A percentile compares a stretch with the other conserved stretches of the same genome.
Conservation (phyloP, 768 basidiomycete species). For the Mycena albidolilacea region DNA sequence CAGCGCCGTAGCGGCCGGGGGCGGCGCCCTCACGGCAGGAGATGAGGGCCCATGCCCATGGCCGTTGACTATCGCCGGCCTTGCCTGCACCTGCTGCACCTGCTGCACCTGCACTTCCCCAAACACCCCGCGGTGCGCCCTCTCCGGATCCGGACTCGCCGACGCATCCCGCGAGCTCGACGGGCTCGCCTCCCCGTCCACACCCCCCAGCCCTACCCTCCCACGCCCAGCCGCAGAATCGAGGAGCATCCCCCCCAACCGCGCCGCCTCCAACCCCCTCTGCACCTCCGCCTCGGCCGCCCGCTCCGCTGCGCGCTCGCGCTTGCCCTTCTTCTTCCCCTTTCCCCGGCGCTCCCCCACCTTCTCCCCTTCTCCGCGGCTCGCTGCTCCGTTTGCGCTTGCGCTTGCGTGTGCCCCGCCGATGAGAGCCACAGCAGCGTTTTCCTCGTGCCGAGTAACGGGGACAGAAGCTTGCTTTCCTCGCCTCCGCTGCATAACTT, state of each 20-base stretch:
- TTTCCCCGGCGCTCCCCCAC: conserved; percentile 36
- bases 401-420: not conserved
- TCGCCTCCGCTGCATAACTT: conserved; percentile 46
- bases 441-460: too few relatives aligned
- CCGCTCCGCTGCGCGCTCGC: conserved; percentile 59
- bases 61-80: not conserved
- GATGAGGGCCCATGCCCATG: not conserved
- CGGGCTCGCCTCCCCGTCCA: conserved; percentile 17
- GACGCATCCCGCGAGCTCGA: conserved; percentile 29
- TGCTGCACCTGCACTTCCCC: too few relatives aligned
- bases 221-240: not conserved
- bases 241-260: conserved; percentile 25
- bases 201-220: not conserved
- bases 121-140: too few relatives aligned
- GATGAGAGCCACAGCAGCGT: too few relatives aligned
- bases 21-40: not conserved
- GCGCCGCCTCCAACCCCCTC: conserved; percentile 54
- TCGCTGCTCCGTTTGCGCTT: not conserved
- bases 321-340: conserved; percentile 49
- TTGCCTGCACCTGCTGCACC: not conserved
- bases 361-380: conserved; percentile 38
- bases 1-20: not conserved
- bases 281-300: conserved; percentile 52
- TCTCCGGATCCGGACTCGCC: too few relatives aligned
- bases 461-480: too few relatives aligned